phyloP scores from a whole-genome alignment of 2,329 filamentous ascomycete genomes.

The Ophiostoma sp. region DNA sequence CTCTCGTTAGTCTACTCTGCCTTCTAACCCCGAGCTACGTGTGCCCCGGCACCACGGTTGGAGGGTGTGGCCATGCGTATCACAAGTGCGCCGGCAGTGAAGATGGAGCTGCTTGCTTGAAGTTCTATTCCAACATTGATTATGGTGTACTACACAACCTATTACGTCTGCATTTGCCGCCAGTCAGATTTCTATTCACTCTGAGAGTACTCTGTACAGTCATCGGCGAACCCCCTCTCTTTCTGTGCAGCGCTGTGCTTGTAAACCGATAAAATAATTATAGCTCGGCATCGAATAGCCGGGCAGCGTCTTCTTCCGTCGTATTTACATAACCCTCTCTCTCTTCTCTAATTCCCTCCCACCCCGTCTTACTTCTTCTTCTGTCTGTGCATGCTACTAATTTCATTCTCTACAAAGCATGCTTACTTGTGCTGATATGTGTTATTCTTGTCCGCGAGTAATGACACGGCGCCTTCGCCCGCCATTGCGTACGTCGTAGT shows the following conservation, averaged over 20 bases:
- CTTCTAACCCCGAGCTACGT: background rate
- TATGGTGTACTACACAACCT: background rate
- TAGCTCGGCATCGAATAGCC: constrained; percentile 1
- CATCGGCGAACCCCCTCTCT: too few relatives aligned
- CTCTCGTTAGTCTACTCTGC: background rate
- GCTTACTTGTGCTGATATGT: background rate
- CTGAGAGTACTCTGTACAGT: too few relatives aligned
- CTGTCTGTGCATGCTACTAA: background rate
- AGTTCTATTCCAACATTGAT: background rate
- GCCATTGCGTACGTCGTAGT: constrained; percentile 5
- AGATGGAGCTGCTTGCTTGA: background rate
- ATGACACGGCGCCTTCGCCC: background rate
- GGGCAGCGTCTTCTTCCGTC: background rate
- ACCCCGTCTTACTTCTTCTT: background rate
- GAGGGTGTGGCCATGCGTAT: constrained; percentile 19
- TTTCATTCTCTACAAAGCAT: background rate
- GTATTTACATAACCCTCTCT: background rate
- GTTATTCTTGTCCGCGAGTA: background rate
- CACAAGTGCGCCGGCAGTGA: background rate
- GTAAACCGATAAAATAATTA: background rate
- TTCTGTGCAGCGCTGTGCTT: too few relatives aligned
- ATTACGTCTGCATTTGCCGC: too few relatives aligned
- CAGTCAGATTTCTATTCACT: too few relatives aligned
- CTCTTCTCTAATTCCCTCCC: background rate
- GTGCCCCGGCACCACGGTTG: constrained; percentile 14